Evolutionary conservation across 2,329 filamentous ascomycete genomes (phyloP), one percentile per base, ranked within the genome.

Genomic region (Coniochaeta sp.): DNA sequence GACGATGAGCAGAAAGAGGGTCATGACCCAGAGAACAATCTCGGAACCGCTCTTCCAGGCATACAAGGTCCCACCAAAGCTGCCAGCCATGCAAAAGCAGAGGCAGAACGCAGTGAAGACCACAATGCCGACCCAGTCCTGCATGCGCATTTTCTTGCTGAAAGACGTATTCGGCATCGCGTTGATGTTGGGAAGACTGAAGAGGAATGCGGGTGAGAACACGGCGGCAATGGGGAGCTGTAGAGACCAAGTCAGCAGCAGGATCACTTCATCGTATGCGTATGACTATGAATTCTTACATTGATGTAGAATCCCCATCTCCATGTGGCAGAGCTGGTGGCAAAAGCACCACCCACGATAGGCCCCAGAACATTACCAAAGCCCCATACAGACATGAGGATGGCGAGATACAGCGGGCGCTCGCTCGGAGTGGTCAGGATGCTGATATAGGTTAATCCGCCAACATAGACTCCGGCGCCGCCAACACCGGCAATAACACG

Each of bases 251-350:
- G 5, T 31, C 28, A 9, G 28, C 43, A 47, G 43, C 24, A 19
- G 40, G 19, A 22, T 17, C 2, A 40, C 9, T 19, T 22, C 5
- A 44, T 44, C 6, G 12, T 22, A 47, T 22, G 22, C 12, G 43
- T 12, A 26, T 4, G 22, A 47, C 40, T 47, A 6, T 16, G 19
- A 47, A 3, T 26, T 12, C 19, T 47, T 26, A 47, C 43, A 62
- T 85, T 85, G 70, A 85, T 80, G 63, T 85, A 86, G 60, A 79
- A 77, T 0, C 69, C 69, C 73, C 73, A 79, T 22, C 77, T 62
- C 77, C 77, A 80, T 0, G 69, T 71, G 0, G 70, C 72, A 1
- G 64, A 64, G 6, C 67, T 71, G 34, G 74, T 73, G 4, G 72
- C 69, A 40, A 80, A 77, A 0, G 71, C 72, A 26, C 77, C 77